Evolutionary conservation across 2,329 filamentous ascomycete species (phyloP).

Genomic region (Blastomyces emzantsi): DNA sequence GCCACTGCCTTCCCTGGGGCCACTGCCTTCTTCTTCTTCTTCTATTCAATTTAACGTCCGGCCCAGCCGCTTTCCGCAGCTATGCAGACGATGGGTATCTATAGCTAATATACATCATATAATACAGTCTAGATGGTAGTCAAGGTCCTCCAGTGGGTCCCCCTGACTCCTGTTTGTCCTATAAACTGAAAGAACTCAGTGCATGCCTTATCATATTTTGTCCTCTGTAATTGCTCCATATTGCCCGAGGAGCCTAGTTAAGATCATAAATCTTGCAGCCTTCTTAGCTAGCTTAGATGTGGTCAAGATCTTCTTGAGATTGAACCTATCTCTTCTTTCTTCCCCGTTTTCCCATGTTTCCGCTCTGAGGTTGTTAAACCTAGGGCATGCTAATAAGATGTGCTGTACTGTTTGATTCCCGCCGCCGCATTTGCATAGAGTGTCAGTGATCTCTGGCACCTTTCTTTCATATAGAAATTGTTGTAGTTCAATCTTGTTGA

Average conservation of each 20-base stretch:
- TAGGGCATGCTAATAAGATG: not conserved
- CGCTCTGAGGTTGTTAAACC: slow-evolving; percentile 6
- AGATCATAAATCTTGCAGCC: slow-evolving; percentile 14
- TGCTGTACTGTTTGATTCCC: slow-evolving; percentile 12
- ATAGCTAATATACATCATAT: slow-evolving; percentile 3
- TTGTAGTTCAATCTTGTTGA: no score
- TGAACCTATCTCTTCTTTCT: no score
- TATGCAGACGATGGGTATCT: not conserved
- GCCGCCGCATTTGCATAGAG: slow-evolving; percentile 11
- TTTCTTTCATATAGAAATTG: no score
- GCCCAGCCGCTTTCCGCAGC: slow-evolving; percentile 1
- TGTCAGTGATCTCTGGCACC: no score
- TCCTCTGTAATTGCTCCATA: slow-evolving; percentile 11
- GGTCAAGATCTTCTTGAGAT: slow-evolving; percentile 10
- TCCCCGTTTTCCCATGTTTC: slow-evolving; percentile 8
- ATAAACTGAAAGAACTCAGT: slow-evolving; percentile 5
- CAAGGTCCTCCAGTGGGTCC: not conserved
- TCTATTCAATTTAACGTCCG: slow-evolving; percentile 1
- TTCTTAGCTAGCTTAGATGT: slow-evolving; percentile 10
- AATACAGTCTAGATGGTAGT: not conserved
- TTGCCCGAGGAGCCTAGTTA: slow-evolving; percentile 14
- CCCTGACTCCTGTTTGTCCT: slow-evolving; percentile 1
- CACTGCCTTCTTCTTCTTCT: slow-evolving; percentile 8
- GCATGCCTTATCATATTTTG: slow-evolving; percentile 1
- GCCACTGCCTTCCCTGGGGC: no score